Evolutionary conservation across 306 rosid genomes (phyloP).

Genomic region (Mimosa bimucronata): DNA sequence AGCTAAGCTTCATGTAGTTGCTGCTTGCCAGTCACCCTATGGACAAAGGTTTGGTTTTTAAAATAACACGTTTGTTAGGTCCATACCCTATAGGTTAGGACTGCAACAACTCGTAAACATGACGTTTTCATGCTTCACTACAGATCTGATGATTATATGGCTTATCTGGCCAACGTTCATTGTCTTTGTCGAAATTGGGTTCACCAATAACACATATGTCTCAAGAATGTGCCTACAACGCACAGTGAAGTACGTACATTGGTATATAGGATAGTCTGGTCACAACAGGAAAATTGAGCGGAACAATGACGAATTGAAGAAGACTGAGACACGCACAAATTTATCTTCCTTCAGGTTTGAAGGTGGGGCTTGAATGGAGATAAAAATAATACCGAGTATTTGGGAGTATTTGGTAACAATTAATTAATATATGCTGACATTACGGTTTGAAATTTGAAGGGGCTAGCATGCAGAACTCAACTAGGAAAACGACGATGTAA

Average conservation of each 20-base stretch:
- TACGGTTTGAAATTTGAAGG: neutral
- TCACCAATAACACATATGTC: constrained; percentile 33
- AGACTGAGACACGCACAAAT: neutral
- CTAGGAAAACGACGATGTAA: neutral
- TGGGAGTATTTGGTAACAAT: neutral
- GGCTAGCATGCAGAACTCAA: neutral
- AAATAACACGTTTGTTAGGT: constrained; percentile 10
- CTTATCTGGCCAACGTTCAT: constrained; percentile 86
- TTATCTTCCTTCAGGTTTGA: neutral
- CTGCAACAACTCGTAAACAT: constrained; percentile 33
- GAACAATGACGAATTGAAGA: neutral
- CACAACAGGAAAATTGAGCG: neutral
- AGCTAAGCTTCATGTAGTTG: constrained; percentile 67
- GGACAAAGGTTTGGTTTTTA: constrained; percentile 72
- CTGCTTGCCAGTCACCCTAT: constrained; percentile 76
- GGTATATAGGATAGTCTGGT: constrained; percentile 8
- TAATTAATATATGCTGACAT: neutral
- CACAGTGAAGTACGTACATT: constrained; percentile 14
- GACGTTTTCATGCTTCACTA: constrained; percentile 33
- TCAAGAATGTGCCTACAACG: neutral
- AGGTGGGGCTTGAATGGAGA: constrained; percentile 18
- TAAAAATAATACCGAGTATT: neutral
- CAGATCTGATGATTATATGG: constrained; percentile 96
- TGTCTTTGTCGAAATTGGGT: constrained; percentile 79
- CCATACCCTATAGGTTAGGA: neutral